phyloP scores from a whole-genome alignment of 78 protist species.

The Mantamonas sphyraenae region DNA sequence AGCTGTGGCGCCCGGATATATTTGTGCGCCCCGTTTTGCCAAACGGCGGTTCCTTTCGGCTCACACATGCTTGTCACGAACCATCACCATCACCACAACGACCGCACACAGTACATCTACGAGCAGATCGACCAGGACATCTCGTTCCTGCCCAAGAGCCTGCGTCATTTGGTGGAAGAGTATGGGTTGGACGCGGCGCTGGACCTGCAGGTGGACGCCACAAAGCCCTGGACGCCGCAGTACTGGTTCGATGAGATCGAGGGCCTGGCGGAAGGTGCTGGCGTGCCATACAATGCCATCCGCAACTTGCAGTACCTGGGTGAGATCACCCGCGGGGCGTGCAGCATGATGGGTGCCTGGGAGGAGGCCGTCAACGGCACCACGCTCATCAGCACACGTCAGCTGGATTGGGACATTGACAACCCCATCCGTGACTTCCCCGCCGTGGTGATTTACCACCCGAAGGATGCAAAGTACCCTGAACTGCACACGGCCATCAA shows the following conservation, averaged over 20 bases:
- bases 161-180: background rate
- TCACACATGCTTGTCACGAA: too few relatives aligned
- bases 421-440: slow-evolving; percentile 17
- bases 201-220: slow-evolving; percentile 13
- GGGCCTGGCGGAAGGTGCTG: slow-evolving; percentile 21
- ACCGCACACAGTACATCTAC: slow-evolving; percentile 5
- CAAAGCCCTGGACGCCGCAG: background rate
- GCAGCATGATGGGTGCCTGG: slow-evolving; percentile 31
- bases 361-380: slow-evolving; percentile 3
- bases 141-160: background rate
- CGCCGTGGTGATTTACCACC: slow-evolving; percentile 14
- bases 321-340: slow-evolving; percentile 21
- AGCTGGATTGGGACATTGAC: slow-evolving; percentile 27
- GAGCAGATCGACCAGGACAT: background rate
- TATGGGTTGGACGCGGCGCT: slow-evolving; percentile 15
- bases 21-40: too few relatives aligned
- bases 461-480: background rate
- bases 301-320: slow-evolving; percentile 14
- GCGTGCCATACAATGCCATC: background rate
- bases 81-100: too few relatives aligned
- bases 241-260: slow-evolving; percentile 9
- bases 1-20: too few relatives aligned
- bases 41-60: too few relatives aligned
- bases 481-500: slow-evolving; percentile 20
- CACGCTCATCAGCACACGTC: slow-evolving; percentile 7